A percentile compares a stretch with the other conserved stretches of the same genome.
These are phyloP conservation scores for Penicillium fimorum DNA, from an alignment of 495 filamentous ascomycete species.

Conservation along the genomic window DNA sequence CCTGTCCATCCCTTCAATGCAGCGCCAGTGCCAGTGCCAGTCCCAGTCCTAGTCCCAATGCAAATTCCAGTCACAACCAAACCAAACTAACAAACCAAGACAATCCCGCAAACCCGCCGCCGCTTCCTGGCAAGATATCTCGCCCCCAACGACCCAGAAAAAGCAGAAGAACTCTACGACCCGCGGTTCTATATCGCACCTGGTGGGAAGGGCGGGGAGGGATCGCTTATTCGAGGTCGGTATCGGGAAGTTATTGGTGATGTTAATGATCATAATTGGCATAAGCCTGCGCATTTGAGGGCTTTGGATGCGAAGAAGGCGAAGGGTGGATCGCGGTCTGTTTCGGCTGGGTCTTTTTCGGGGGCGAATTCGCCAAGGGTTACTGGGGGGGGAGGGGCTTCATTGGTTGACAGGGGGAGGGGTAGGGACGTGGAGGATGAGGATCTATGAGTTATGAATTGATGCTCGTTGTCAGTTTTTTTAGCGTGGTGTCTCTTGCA, in stretches of 20 bases:
- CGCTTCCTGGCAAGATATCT: constrained; percentile 39
- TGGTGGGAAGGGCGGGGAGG: constrained; percentile 3
- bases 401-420: background rate
- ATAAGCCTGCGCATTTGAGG: constrained; percentile 16
- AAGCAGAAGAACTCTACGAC: constrained; percentile 32
- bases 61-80: background rate
- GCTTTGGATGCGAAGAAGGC: constrained; percentile 3
- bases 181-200: constrained; percentile 30
- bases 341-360: background rate
- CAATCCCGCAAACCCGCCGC: constrained; percentile 43
- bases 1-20: background rate
- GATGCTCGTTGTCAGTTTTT: background rate
- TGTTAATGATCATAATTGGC: constrained; percentile 20
- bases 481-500: background rate
- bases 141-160: constrained; percentile 27
- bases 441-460: background rate
- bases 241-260: constrained; percentile 14
- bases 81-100: constrained; percentile 16
- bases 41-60: background rate
- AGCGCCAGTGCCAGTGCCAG: background rate
- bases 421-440: background rate
- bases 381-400: background rate
- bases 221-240: background rate
- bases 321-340: constrained; percentile 11
- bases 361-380: background rate